Evolutionary conservation across 257 asterid species (phyloP).

Genomic region (Forsythia viridissima): DNA sequence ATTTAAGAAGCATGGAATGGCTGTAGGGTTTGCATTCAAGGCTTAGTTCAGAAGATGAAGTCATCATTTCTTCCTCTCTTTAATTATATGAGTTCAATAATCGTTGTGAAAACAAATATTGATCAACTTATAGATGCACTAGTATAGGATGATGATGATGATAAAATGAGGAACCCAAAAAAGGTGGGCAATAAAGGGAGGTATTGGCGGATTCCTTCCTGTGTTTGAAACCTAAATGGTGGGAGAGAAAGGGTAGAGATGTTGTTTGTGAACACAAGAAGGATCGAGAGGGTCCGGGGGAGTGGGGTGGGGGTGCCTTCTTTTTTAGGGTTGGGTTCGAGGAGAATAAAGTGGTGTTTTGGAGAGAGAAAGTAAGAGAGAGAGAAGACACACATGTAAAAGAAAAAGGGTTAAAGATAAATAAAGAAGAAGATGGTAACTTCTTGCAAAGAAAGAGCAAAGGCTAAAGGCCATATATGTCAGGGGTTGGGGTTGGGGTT

Average conservation of each 20-base stretch:
- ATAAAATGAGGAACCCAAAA: constrained; percentile 15
- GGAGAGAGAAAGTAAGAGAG: constrained; percentile 44
- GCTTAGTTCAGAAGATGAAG: constrained; percentile 69
- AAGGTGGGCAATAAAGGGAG: constrained; percentile 2
- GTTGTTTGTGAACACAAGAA: constrained; percentile 59
- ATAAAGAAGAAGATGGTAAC: constrained; percentile 60
- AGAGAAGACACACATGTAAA: constrained; percentile 6
- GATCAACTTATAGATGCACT: constrained; percentile 4
- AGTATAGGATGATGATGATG: background rate
- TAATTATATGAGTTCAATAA: constrained; percentile 21
- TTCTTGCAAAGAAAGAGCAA: constrained; percentile 78
- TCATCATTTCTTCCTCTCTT: constrained; percentile 46
- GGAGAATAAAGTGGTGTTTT: constrained; percentile 73
- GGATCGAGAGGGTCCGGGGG: constrained; percentile 25
- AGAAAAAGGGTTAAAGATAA: constrained; percentile 34
- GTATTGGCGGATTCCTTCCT: background rate
- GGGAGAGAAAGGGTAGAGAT: constrained; percentile 46
- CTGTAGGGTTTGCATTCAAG: constrained; percentile 77
- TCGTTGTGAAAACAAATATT: background rate
- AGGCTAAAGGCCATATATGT: constrained; percentile 59
- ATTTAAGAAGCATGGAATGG: constrained; percentile 66
- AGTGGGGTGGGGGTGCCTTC: constrained; percentile 27
- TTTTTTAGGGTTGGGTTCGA: constrained; percentile 52
- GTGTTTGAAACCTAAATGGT: constrained; percentile 35
- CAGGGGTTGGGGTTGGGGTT: constrained; percentile 2